These are phyloP conservation scores for Macrophomina phaseolina DNA, from an alignment of 2,329 filamentous ascomycete species.

Conservation along the genomic window DNA sequence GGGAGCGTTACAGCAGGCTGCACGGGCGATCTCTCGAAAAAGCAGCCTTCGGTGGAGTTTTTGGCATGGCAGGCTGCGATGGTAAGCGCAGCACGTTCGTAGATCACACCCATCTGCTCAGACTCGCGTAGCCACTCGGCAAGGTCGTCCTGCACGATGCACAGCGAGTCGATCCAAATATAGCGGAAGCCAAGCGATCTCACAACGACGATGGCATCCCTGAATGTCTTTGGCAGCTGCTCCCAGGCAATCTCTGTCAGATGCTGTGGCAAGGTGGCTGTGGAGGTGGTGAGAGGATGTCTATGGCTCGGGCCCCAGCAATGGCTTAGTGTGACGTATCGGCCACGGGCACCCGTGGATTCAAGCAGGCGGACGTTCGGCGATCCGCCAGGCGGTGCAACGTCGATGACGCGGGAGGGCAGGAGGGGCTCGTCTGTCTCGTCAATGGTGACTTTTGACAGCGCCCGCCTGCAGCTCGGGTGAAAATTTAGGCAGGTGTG, in stretches of 20 bases:
- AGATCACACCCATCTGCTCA: constrained; percentile 26
- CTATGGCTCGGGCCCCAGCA: constrained; percentile 34
- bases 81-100: constrained; percentile 22
- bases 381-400: constrained; percentile 28
- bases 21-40: constrained; percentile 3
- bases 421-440: constrained; percentile 29
- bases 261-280: constrained; percentile 29
- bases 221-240: constrained; percentile 27
- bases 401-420: constrained; percentile 33
- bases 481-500: constrained; percentile 32
- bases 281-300: constrained; percentile 34
- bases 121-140: constrained; percentile 27
- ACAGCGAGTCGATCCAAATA: constrained; percentile 33
- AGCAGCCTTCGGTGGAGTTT: constrained; percentile 22
- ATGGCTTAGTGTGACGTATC: constrained; percentile 31
- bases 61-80: constrained; percentile 19
- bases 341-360: constrained; percentile 23
- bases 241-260: constrained; percentile 31
- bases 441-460: constrained; percentile 30
- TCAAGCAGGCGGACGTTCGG: constrained; percentile 32
- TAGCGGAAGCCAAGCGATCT: constrained; percentile 26
- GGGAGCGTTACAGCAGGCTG: constrained; percentile 30
- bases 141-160: constrained; percentile 30
- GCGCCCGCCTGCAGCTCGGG: constrained; percentile 31
- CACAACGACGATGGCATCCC: constrained; percentile 28